Conservation (phyloP, 257 asterid species). For the Osmanthus fragrans region DNA sequence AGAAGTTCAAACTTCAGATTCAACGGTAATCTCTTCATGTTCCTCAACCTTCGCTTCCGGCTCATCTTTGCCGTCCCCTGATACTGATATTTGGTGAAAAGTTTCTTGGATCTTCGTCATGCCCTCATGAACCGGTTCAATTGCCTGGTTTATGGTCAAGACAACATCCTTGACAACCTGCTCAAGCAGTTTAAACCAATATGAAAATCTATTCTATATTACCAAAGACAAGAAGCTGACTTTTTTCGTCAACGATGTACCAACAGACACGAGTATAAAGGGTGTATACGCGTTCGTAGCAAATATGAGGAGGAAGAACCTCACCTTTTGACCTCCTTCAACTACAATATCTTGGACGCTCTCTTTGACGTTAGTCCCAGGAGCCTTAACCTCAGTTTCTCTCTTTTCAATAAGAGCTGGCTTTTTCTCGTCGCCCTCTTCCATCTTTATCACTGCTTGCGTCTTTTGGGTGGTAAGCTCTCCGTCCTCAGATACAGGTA, state of each 20-base stretch:
- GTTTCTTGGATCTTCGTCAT: constrained; percentile 89
- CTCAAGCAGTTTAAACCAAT: background rate
- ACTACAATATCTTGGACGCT: constrained; percentile 92
- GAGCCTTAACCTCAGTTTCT: constrained; percentile 69
- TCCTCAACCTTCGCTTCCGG: constrained; percentile 54
- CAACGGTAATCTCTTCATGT: constrained; percentile 34
- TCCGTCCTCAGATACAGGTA: constrained; percentile 45
- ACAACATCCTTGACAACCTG: constrained; percentile 93
- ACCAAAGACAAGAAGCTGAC: background rate
- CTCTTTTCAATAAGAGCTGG: constrained; percentile 56
- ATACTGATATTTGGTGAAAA: constrained; percentile 61
- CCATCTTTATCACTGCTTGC: constrained; percentile 44
- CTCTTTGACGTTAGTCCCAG: constrained; percentile 85
- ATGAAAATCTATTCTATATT: background rate
- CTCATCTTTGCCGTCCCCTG: constrained; percentile 39
- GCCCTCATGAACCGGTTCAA: constrained; percentile 91
- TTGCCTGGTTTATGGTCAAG: constrained; percentile 89
- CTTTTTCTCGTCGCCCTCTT: constrained; percentile 52
- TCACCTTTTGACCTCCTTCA: constrained; percentile 93
- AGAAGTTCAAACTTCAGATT: constrained; percentile 24
- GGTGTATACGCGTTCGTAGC: background rate
- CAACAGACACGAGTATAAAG: background rate
- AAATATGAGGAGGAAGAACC: constrained; percentile 4
- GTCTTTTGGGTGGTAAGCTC: constrained; percentile 51
- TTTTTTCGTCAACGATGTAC: background rate